Conservation (phyloP, 495 filamentous ascomycete species). For the Aspergillus diversus region DNA sequence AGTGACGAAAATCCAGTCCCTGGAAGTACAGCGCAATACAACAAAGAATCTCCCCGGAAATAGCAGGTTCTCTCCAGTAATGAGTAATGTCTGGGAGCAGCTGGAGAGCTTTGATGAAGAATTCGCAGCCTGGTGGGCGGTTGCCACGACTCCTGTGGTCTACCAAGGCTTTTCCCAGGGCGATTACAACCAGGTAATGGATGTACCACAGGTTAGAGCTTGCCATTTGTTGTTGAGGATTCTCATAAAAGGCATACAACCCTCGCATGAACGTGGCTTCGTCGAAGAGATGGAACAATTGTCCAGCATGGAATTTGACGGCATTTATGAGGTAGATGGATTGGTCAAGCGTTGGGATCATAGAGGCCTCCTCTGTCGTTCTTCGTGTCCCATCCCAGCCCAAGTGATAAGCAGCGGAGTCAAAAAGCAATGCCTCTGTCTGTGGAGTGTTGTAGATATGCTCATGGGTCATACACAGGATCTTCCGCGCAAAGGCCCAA, state of each 20-base stretch:
- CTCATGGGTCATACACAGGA: constrained; percentile 44
- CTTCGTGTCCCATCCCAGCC: constrained; percentile 44
- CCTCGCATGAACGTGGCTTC: constrained; percentile 44
- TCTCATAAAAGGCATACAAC: constrained; percentile 40
- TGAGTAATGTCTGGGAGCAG: constrained; percentile 41
- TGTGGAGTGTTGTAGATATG: constrained; percentile 38
- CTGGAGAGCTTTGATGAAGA: constrained; percentile 45
- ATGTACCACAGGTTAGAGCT: constrained; percentile 44
- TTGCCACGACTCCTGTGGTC: constrained; percentile 36
- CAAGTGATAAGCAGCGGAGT: constrained; percentile 44
- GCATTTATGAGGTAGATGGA: constrained; percentile 48
- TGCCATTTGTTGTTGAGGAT: constrained; percentile 26
- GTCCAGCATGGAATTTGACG: constrained; percentile 48
- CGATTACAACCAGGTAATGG: constrained; percentile 48
- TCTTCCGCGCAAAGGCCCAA: constrained; percentile 49
- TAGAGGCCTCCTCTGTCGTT: constrained; percentile 30
- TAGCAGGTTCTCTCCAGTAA: constrained; percentile 39
- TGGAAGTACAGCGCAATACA: constrained; percentile 48
- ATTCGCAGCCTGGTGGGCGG: constrained; percentile 40
- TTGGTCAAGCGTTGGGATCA: constrained; percentile 43
- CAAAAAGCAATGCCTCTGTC: constrained; percentile 41
- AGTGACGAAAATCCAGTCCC: constrained; percentile 40
- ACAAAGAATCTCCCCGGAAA: constrained; percentile 47
- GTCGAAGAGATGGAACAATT: constrained; percentile 51
- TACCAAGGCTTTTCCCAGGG: constrained; percentile 49